Evolutionary conservation across 2,329 filamentous ascomycete species (phyloP).

Genomic region (Monosporascus sp.): DNA sequence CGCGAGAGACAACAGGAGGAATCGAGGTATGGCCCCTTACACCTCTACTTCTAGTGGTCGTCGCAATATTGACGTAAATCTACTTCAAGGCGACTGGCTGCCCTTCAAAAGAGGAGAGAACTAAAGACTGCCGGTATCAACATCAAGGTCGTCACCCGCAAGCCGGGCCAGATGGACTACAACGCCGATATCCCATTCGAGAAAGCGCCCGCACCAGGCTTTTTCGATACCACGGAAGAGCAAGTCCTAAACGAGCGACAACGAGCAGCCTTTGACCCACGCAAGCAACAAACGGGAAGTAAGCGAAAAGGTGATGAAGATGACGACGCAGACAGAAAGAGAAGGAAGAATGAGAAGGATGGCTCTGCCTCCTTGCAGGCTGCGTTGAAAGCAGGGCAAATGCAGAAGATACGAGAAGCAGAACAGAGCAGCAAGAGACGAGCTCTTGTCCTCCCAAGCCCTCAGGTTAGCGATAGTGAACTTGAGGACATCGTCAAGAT

Average conservation of each 20-base stretch:
- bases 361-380: constrained; percentile 64
- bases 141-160: constrained; percentile 86
- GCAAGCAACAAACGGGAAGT: constrained; percentile 82
- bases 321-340: constrained; percentile 76
- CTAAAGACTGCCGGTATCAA: constrained; percentile 98
- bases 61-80: neutral
- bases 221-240: constrained; percentile 90
- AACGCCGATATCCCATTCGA: constrained; percentile 99
- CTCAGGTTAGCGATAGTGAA: constrained; percentile 88
- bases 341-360: constrained; percentile 83
- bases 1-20: constrained; percentile 93
- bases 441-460: constrained; percentile 74
- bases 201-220: constrained; percentile 80
- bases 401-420: constrained; percentile 91
- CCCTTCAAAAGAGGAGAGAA: constrained; percentile 91
- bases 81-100: constrained; percentile 62
- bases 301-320: constrained; percentile 91
- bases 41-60: neutral
- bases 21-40: constrained; percentile 42
- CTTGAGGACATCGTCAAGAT: constrained; percentile 98
- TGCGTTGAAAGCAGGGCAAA: constrained; percentile 85
- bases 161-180: constrained; percentile 98
- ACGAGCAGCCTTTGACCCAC: constrained; percentile 80
- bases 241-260: constrained; percentile 74
- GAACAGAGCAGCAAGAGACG: constrained; percentile 94